Base-by-base conservation (phyloP, 2,329 filamentous ascomycete genomes). In the Colletotrichum costaricense region DNA sequence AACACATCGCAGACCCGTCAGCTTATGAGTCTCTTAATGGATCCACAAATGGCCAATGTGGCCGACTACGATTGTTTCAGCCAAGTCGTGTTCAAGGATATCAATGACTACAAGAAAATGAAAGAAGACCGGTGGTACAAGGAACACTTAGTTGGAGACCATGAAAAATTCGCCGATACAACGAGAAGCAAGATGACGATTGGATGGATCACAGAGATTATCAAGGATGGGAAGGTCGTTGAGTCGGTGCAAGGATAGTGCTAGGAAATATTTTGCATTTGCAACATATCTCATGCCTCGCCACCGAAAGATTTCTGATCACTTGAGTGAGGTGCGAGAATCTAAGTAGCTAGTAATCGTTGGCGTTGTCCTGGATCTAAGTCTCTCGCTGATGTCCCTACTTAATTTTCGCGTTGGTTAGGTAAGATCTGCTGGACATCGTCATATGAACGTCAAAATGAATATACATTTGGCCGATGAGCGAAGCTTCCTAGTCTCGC, bases 161-260 rank as follows among this genome's bases (percentile, higher is more conserved):
- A 88, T 77, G 84, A 86, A 75, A 84, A 85, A 3, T 88, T 88
- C 79, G 86, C 86, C 0, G 86, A 88, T 75, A 87, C 84, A 1
- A 84, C 84, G 75, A 80, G 79, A 71, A 86, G 84, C 68, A 85
- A 82, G 77, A 86, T 87, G 83, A 86, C 84, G 0, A 85, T 87
- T 74, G 85, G 85, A 1, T 87, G 84, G 84, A 79, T 86, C 66
- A 79, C 81, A 54, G 83, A 87, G 72, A 84, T 81, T 67, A 76
- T 86, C 8, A 77, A 78, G 19, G 81, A 84, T 71, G 84, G 84
- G 0, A 75, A 82, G 56, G 78, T 79, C 4, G 78, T 80, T 11
- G 73, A 78, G 22, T 60, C 12, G 22, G 49, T 54, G 19, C 19
- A 54, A 54, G 49, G 49, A 22, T 54, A 54, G 8, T 54, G 22